Conservation (phyloP, 1,139 yeast species). For the Geotrichum restrictum region DNA sequence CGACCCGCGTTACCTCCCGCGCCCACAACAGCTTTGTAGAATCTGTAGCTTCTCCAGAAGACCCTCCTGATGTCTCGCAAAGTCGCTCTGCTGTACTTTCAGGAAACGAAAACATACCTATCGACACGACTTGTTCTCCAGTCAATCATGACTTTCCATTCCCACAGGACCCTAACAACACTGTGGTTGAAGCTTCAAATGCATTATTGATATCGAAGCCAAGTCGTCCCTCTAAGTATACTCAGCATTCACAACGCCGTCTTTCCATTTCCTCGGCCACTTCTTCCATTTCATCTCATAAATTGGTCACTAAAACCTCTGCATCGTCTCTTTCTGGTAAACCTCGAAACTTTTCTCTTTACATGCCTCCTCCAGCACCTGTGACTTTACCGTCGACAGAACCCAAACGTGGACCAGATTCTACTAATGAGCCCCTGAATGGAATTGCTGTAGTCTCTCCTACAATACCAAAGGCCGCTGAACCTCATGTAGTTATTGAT, state of each 20-base stretch:
- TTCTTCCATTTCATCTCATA: constrained; percentile 11
- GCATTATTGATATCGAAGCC: background rate
- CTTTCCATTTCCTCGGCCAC: constrained; percentile 9
- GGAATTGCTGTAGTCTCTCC: background rate
- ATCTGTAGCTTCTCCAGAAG: background rate
- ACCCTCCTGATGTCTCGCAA: background rate
- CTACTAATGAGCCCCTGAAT: background rate
- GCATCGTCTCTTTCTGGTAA: constrained; percentile 7
- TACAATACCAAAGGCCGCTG: background rate
- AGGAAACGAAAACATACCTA: background rate
- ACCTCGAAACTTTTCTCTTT: constrained; percentile 10
- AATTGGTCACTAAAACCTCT: constrained; percentile 7
- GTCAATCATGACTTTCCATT: constrained; percentile 1
- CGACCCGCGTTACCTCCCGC: constrained; percentile 3
- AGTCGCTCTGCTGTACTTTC: background rate
- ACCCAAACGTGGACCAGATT: background rate
- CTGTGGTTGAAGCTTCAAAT: background rate
- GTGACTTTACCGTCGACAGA: background rate
- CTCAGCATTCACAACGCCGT: constrained; percentile 3
- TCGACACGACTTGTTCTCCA: background rate
- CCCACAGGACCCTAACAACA: constrained; percentile 1
- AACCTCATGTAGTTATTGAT: background rate
- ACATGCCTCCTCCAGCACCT: background rate
- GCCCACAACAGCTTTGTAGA: background rate
- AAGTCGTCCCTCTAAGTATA: background rate